These are phyloP conservation scores for Dentipellis sp. DNA, from an alignment of 768 basidiomycete genomes.

Conservation along the genomic window DNA sequence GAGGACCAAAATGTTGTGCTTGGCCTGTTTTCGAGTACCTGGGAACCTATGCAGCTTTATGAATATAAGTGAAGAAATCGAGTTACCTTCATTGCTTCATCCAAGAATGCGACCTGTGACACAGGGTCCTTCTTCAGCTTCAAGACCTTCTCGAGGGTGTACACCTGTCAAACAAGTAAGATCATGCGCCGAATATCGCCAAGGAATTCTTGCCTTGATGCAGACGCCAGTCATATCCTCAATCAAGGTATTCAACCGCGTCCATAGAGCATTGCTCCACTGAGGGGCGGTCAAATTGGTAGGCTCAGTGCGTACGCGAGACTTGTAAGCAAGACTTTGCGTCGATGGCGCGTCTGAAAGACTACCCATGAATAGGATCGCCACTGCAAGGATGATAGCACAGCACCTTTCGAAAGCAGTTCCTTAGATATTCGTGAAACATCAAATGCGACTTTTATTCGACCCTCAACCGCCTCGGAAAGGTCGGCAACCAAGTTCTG, in stretches of 20 bases:
- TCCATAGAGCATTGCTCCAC: conserved; percentile 78
- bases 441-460: conserved; percentile 82
- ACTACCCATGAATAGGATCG: no score
- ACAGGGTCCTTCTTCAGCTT: conserved; percentile 78
- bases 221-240: conserved; percentile 88
- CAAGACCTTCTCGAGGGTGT: conserved; percentile 90
- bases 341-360: conserved; percentile 17
- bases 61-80: background rate
- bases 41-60: background rate
- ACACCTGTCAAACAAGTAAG: conserved; percentile 47
- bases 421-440: conserved; percentile 81
- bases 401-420: conserved; percentile 64
- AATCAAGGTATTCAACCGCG: conserved; percentile 69
- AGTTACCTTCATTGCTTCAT: conserved; percentile 85
- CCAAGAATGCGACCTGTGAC: conserved; percentile 73
- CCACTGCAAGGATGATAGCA: background rate
- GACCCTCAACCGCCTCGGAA: conserved; percentile 72
- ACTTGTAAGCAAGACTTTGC: conserved; percentile 59
- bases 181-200: background rate
- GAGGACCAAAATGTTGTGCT: conserved; percentile 88
- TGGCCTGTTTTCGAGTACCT: conserved; percentile 87
- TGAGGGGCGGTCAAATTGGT: conserved; percentile 82
- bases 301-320: conserved; percentile 83
- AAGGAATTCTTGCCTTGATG: conserved; percentile 53
- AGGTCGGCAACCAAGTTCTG: conserved; percentile 71